phyloP scores from a whole-genome alignment of 768 basidiomycete genomes.

The Gelatoporia subvermispora region DNA sequence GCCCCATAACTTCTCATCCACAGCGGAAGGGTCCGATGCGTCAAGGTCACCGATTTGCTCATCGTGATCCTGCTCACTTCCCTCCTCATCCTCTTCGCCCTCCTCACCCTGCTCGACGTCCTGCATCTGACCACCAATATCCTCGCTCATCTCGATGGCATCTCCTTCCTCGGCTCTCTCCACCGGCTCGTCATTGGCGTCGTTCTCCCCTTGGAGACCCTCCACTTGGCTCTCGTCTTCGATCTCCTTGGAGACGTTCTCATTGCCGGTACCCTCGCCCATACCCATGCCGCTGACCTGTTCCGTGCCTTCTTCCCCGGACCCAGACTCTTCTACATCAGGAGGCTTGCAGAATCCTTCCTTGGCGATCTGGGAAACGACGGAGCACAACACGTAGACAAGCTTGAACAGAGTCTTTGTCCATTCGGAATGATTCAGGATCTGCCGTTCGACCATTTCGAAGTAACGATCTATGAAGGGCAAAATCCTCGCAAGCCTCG shows the following conservation, averaged over 20 bases:
- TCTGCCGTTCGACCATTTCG: slow-evolving; percentile 49
- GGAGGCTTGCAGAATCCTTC: slow-evolving; percentile 93
- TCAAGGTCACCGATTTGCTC: slow-evolving; percentile 84
- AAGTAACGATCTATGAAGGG: slow-evolving; percentile 75
- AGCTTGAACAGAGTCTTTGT: slow-evolving; percentile 82
- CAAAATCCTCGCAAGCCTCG: slow-evolving; percentile 41
- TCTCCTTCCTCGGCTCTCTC: slow-evolving; percentile 57
- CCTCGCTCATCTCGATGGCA: slow-evolving; percentile 87
- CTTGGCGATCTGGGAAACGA: slow-evolving; percentile 66
- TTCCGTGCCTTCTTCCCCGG: slow-evolving; percentile 41
- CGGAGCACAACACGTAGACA: slow-evolving; percentile 67
- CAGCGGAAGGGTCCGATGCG: slow-evolving; percentile 70
- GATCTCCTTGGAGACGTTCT: slow-evolving; percentile 92
- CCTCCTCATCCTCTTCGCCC: slow-evolving; percentile 41
- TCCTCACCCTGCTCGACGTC: slow-evolving; percentile 66
- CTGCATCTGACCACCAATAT: slow-evolving; percentile 84
- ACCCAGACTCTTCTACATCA: slow-evolving; percentile 55
- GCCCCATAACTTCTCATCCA: slow-evolving; percentile 98
- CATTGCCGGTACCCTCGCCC: slow-evolving; percentile 78
- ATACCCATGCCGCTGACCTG: slow-evolving; percentile 75
- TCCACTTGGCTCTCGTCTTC: slow-evolving; percentile 97
- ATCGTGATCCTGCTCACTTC: slow-evolving; percentile 65
- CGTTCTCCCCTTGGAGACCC: slow-evolving; percentile 71
- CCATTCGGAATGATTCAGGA: slow-evolving; percentile 58
- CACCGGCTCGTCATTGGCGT: slow-evolving; percentile 39